A percentile compares a stretch with the other conserved stretches of the same genome.
These are phyloP conservation scores for Iris macrosiphon DNA, from an alignment of 106 monocot genomes.

Conservation along the genomic window DNA sequence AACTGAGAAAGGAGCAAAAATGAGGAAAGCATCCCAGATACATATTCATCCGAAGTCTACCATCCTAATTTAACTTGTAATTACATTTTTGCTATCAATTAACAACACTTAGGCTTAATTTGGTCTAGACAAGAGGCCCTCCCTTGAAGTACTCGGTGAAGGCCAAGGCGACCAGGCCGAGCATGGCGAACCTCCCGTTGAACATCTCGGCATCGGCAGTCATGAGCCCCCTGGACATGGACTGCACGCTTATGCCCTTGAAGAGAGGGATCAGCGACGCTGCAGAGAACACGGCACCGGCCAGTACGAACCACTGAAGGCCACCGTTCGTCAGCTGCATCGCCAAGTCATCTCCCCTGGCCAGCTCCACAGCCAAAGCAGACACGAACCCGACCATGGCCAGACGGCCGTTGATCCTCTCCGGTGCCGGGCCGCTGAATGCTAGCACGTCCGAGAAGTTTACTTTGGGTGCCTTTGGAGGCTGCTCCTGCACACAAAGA, in stretches of 20 bases:
- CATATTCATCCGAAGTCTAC: too few species aligned
- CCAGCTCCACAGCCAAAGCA: slow-evolving; percentile 45
- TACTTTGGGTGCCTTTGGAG: too few species aligned
- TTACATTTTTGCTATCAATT: not conserved
- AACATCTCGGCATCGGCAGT: slow-evolving; percentile 56
- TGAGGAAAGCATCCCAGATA: too few species aligned
- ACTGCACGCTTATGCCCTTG: slow-evolving; percentile 40
- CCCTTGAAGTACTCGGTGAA: slow-evolving; percentile 70
- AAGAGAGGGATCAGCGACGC: slow-evolving; percentile 68
- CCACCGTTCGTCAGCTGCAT: slow-evolving; percentile 47
- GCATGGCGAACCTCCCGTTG: slow-evolving; percentile 74
- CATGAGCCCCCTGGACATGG: slow-evolving; percentile 33
- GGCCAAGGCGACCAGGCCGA: slow-evolving; percentile 57
- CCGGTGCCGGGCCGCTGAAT: slow-evolving; percentile 65
- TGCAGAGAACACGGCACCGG: slow-evolving; percentile 33
- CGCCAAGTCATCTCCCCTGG: slow-evolving; percentile 30
- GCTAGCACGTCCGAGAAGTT: slow-evolving; percentile 44
- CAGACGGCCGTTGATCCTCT: slow-evolving; percentile 64
- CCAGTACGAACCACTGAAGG: slow-evolving; percentile 31
- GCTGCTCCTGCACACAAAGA: too few species aligned
- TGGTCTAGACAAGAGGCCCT: slow-evolving; percentile 53
- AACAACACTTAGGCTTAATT: too few species aligned
- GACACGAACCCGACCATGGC: slow-evolving; percentile 69
- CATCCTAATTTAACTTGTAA: too few species aligned
- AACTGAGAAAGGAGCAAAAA: too few species aligned